Percentiles rank a stretch among this genome's conserved stretches.
phyloP scores from a whole-genome alignment of 345 rosid species.

The Adansonia digitata region DNA sequence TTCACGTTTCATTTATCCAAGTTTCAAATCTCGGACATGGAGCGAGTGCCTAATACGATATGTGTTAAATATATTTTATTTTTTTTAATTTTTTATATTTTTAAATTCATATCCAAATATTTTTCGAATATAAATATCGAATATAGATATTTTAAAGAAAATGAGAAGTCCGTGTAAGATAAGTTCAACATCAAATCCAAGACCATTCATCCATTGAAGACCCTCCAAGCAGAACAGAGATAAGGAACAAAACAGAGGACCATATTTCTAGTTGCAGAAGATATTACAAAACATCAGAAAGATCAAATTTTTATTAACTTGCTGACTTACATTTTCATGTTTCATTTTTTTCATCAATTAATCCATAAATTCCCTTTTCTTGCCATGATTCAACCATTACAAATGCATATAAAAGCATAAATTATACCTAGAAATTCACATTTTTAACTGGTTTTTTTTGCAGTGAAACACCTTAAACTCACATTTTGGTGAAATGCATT shows the following conservation, averaged over 20 bases:
- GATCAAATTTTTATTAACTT: not conserved
- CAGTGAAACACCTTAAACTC: slow-evolving; percentile 64
- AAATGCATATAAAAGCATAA: not conserved
- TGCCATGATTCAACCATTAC: not conserved
- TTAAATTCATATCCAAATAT: too few species aligned
- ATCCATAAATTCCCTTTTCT: not conserved
- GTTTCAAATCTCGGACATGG: too few species aligned
- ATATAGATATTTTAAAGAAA: too few species aligned
- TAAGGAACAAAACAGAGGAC: not conserved
- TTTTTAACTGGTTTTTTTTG: not conserved
- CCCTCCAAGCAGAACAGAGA: not conserved
- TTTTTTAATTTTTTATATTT: too few species aligned
- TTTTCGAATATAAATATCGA: too few species aligned
- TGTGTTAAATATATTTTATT: too few species aligned
- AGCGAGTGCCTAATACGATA: too few species aligned
- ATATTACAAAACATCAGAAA: not conserved
- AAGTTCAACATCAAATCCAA: not conserved
- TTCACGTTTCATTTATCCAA: too few species aligned
- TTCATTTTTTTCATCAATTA: not conserved
- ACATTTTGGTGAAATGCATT: slow-evolving; percentile 62
- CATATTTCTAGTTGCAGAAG: not conserved
- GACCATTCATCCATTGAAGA: not conserved
- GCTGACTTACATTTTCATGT: not conserved
- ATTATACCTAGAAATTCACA: not conserved
- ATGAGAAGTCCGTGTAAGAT: too few species aligned